These are phyloP conservation scores for Cladophialophora chaetospira DNA, from an alignment of 2,329 filamentous ascomycete genomes.

Conservation along the genomic window DNA sequence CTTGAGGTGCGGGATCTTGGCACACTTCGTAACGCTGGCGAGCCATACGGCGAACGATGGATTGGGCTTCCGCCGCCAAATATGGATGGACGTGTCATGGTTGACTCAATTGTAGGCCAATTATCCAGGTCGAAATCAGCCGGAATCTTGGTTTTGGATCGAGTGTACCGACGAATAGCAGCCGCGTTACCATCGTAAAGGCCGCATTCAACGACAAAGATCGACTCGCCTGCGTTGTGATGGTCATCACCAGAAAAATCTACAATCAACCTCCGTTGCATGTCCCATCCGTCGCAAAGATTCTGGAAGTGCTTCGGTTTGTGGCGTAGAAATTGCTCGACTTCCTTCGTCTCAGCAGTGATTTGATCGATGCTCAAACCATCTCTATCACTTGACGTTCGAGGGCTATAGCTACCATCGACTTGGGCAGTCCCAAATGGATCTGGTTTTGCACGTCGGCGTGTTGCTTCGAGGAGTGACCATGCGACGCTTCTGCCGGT, in stretches of 20 bases:
- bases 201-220: slow-evolving; percentile 75
- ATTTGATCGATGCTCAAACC: slow-evolving; percentile 70
- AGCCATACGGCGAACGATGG: slow-evolving; percentile 20
- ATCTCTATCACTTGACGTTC: slow-evolving; percentile 74
- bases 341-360: slow-evolving; percentile 74
- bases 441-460: slow-evolving; percentile 70
- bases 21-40: slow-evolving; percentile 32
- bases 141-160: slow-evolving; percentile 49
- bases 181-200: slow-evolving; percentile 60
- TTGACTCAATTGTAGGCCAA: slow-evolving; percentile 31
- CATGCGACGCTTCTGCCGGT: slow-evolving; percentile 77
- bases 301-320: slow-evolving; percentile 77
- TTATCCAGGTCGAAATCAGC: slow-evolving; percentile 32
- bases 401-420: slow-evolving; percentile 76
- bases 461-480: slow-evolving; percentile 76
- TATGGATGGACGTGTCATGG: slow-evolving; percentile 44
- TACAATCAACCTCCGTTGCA: slow-evolving; percentile 80
- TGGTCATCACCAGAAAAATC: slow-evolving; percentile 85
- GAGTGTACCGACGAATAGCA: slow-evolving; percentile 60
- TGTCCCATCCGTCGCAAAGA: slow-evolving; percentile 84
- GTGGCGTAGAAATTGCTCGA: slow-evolving; percentile 72
- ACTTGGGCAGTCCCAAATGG: slow-evolving; percentile 69
- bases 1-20: slow-evolving; percentile 40
- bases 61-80: slow-evolving; percentile 49
- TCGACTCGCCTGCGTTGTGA: slow-evolving; percentile 71